Evolutionary conservation across 2,329 filamentous ascomycete species (phyloP), one percentile per base, ranked within the genome.

Genomic region (Volutella citrinella): DNA sequence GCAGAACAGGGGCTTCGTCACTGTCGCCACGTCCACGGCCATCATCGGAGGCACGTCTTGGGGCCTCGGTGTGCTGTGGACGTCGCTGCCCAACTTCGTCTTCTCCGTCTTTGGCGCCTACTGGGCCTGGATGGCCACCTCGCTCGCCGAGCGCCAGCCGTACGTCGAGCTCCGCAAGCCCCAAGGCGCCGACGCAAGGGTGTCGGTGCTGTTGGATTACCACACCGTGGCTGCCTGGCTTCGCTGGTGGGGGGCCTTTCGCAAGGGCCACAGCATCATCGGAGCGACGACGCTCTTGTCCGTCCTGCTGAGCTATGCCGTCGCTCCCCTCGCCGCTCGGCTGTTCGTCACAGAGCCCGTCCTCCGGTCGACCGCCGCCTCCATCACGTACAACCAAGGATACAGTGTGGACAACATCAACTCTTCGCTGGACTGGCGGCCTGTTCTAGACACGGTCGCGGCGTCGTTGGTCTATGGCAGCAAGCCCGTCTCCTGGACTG

Each of bases 221-320:
- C 35, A 36, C 7, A 30, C 34, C 8, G 24, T 26, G 4, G 32
- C 42, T 12, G 22, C 26, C 12, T 16, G 42, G 10, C 40, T 26
- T 29, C 39, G 39, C 6, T 45, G 39, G 42, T 40, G 35, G 35
- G 30, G 25, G 22, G 42, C 42, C 3, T 45, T 45, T 29, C 32
- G 32, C 25, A 39, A 28, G 13, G 39, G 39, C 7, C 39, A 45
- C 13, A 19, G 21, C 5, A 36, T 30, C 5, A 33, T 45, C 13
- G 42, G 29, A 20, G 15, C 39, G 10, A 42, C 39, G 9, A 45
- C 42, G 17, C 18, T 45, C 7, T 27, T 45, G 1, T 39, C 39
- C 21, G 30, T 45, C 4, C 11, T 45, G 0, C 24, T 45, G 4
- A 40, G 30, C 6, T 42, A 42, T n/a, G 26, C 28, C 5, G 27